phyloP scores from a whole-genome alignment of 2,329 filamentous ascomycete species.

The Sclerotiophoma versabilis region DNA sequence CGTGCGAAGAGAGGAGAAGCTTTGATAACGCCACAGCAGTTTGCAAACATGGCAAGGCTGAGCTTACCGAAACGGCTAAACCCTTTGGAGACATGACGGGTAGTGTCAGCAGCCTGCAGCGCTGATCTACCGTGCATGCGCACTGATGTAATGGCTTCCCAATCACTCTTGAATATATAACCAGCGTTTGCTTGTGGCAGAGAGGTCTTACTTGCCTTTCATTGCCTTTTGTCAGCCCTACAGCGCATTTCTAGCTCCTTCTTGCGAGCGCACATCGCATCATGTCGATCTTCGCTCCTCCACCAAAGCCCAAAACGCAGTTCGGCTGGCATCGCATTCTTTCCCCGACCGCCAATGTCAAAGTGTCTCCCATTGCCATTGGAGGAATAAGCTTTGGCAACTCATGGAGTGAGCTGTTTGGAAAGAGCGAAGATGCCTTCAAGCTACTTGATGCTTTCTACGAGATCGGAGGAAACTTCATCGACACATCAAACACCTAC shows the following conservation, averaged over 20 bases:
- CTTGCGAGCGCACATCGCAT: neutral
- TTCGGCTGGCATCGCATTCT: conserved; percentile 71
- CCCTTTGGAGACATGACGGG: neutral
- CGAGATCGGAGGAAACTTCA: conserved; percentile 73
- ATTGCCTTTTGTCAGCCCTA: neutral
- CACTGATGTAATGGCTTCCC: neutral
- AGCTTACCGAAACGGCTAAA: conserved; percentile 9
- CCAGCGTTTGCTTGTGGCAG: neutral
- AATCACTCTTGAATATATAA: neutral
- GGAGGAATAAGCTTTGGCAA: conserved; percentile 70
- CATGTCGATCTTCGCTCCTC: conserved; percentile 17
- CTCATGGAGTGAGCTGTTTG: conserved; percentile 67
- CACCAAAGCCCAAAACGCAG: conserved; percentile 19
- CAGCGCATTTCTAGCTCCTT: neutral
- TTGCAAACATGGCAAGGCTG: conserved; percentile 4
- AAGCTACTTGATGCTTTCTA: conserved; percentile 72
- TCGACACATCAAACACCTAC: conserved; percentile 64
- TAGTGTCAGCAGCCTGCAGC: conserved; percentile 15
- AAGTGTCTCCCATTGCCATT: conserved; percentile 56
- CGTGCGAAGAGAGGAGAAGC: conserved; percentile 21
- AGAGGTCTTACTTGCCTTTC: too few relatives aligned
- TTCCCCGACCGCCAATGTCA: conserved; percentile 68
- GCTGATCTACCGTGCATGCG: neutral
- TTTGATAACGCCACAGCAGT: conserved; percentile 9
- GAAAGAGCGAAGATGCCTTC: conserved; percentile 66